Evolutionary conservation across 148 eudicot species (phyloP).

Genomic region (Polygonum aviculare): DNA sequence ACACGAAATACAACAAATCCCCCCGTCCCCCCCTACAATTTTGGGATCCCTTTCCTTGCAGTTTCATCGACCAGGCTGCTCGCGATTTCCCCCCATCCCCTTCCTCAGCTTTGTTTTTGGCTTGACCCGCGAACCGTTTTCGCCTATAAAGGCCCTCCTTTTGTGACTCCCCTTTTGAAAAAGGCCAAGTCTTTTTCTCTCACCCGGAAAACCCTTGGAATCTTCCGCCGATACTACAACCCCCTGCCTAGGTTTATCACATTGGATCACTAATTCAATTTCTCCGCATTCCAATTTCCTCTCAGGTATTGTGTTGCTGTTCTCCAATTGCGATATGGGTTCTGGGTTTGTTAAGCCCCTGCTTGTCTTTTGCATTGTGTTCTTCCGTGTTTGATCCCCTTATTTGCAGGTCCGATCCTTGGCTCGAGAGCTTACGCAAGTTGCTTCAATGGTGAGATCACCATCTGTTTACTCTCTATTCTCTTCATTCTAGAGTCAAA

Average conservation of each 20-base stretch:
- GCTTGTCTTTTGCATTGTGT: no score
- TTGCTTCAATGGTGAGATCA: conserved; percentile 4
- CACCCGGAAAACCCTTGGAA: neutral
- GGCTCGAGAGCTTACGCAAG: neutral
- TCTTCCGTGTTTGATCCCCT: neutral
- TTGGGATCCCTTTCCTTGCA: neutral
- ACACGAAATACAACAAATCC: neutral
- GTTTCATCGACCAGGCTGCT: neutral
- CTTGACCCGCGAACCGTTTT: conserved; percentile 12
- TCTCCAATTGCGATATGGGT: neutral
- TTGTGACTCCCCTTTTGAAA: neutral
- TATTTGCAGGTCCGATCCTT: neutral
- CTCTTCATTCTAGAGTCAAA: neutral
- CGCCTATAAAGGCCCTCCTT: neutral
- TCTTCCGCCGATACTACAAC: neutral
- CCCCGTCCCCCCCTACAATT: neutral
- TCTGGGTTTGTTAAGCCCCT: no score
- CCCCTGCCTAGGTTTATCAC: neutral
- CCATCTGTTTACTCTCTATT: neutral
- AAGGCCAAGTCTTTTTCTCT: neutral
- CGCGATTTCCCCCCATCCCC: conserved; percentile 17
- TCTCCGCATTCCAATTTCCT: neutral
- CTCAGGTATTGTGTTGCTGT: neutral
- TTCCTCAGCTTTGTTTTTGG: conserved; percentile 16
- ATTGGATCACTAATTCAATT: neutral